phyloP scores from a whole-genome alignment of 768 basidiomycete genomes.

The Ramaria sp. region DNA sequence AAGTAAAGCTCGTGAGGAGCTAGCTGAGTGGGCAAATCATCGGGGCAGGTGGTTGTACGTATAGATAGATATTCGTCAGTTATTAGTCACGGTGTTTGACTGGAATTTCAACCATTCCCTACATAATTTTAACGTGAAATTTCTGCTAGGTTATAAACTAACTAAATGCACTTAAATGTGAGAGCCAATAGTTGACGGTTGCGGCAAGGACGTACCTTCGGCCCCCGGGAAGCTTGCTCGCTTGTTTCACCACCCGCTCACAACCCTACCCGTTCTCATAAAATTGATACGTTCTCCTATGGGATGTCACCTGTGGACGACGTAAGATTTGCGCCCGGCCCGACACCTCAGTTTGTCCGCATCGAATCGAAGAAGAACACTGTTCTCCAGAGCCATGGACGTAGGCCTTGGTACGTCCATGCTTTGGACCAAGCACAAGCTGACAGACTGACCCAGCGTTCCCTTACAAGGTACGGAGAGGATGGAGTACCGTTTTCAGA shows the following conservation, averaged over 20 bases:
- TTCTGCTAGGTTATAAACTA: too few species aligned
- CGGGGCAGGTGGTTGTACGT: constrained; percentile 57
- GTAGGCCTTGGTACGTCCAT: constrained; percentile 64
- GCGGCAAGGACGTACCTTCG: too few species aligned
- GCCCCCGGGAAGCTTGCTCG: neutral
- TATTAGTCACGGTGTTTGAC: neutral
- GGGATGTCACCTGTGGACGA: too few species aligned
- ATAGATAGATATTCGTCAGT: constrained; percentile 20
- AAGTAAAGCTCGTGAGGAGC: constrained; percentile 27
- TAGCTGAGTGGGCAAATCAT: constrained; percentile 41
- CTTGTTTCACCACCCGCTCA: too few species aligned
- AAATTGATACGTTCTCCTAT: too few species aligned
- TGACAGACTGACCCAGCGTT: constrained; percentile 6
- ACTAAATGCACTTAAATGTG: too few species aligned
- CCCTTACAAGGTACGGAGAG: constrained; percentile 55
- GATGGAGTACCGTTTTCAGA: constrained; percentile 58
- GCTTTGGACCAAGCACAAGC: constrained; percentile 7
- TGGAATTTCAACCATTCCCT: constrained; percentile 8
- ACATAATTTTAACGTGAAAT: too few species aligned
- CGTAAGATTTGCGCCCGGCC: neutral
- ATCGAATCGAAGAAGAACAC: constrained; percentile 49
- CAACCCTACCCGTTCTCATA: too few species aligned
- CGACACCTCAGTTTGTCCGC: neutral
- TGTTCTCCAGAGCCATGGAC: constrained; percentile 71
- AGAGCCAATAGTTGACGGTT: too few species aligned